These are phyloP conservation scores for Cubamyces sp. DNA, from an alignment of 768 basidiomycete genomes.

Conservation along the genomic window DNA sequence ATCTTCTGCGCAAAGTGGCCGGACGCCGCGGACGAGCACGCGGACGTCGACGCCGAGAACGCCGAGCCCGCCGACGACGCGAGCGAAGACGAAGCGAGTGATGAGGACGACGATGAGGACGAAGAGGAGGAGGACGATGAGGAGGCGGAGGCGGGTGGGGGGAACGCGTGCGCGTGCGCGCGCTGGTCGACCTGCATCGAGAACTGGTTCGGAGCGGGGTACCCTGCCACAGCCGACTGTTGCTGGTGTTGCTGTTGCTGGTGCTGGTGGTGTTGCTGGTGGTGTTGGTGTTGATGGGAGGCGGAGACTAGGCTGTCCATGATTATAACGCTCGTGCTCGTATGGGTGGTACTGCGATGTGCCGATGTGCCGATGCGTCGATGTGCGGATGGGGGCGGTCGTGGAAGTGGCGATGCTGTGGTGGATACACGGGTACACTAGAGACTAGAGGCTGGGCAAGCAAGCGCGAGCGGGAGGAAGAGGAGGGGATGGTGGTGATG, in stretches of 20 bases:
- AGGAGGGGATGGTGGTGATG: background rate
- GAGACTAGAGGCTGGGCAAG: background rate
- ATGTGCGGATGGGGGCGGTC: background rate
- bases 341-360: background rate
- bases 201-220: background rate
- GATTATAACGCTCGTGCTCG: constrained; percentile 16
- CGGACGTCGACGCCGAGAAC: background rate
- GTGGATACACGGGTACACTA: background rate
- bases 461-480: background rate
- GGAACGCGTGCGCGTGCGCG: background rate
- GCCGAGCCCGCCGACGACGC: background rate
- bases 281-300: constrained; percentile 4
- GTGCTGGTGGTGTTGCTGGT: background rate
- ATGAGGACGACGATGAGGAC: background rate
- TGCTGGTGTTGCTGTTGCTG: background rate
- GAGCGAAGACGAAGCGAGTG: background rate
- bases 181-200: background rate
- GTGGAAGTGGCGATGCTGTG: background rate
- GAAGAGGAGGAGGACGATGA: background rate
- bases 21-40: background rate
- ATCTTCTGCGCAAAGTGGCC: background rate
- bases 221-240: background rate
- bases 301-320: constrained; percentile 27
- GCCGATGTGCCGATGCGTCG: background rate
- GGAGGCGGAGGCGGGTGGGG: background rate